Evolutionary conservation across 768 basidiomycete genomes (phyloP).

Genomic region (Lactifluus volemus): DNA sequence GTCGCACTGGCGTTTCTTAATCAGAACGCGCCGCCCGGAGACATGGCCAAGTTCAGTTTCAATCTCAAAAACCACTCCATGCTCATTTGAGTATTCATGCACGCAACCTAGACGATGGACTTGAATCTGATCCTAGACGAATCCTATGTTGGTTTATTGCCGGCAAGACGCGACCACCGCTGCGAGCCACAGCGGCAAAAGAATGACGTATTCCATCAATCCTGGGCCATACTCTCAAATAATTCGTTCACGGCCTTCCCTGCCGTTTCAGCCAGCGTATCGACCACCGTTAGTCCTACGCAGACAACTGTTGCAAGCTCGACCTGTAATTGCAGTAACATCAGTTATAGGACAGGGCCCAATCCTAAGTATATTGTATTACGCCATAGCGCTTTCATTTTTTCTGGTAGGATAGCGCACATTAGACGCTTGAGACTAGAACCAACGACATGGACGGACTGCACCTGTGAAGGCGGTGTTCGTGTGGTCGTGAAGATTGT

Average conservation of each 20-base stretch:
- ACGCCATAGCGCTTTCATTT: not conserved
- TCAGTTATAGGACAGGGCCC: too few species aligned
- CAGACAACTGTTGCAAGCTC: not conserved
- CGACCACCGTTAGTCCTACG: too few species aligned
- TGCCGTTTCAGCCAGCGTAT: too few species aligned
- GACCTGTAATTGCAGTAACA: not conserved
- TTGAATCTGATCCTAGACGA: constrained; percentile 26
- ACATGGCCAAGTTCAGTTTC: constrained; percentile 24
- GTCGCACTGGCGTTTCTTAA: not conserved
- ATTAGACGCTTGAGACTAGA: not conserved
- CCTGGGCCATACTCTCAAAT: too few species aligned
- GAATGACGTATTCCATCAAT: constrained; percentile 28
- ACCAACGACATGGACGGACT: not conserved
- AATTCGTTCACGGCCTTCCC: too few species aligned
- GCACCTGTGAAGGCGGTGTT: not conserved
- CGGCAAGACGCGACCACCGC: constrained; percentile 13
- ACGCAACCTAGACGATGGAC: constrained; percentile 15
- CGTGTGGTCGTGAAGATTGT: not conserved
- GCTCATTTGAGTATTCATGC: constrained; percentile 24
- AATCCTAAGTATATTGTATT: not conserved
- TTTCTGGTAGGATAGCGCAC: not conserved
- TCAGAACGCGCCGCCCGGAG: constrained; percentile 18
- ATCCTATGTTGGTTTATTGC: constrained; percentile 24
- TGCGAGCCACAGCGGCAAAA: constrained; percentile 18
- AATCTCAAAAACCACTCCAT: constrained; percentile 26